These are phyloP conservation scores for Hypoxylon sp. DNA, from an alignment of 2,329 filamentous ascomycete genomes.

Conservation along the genomic window DNA sequence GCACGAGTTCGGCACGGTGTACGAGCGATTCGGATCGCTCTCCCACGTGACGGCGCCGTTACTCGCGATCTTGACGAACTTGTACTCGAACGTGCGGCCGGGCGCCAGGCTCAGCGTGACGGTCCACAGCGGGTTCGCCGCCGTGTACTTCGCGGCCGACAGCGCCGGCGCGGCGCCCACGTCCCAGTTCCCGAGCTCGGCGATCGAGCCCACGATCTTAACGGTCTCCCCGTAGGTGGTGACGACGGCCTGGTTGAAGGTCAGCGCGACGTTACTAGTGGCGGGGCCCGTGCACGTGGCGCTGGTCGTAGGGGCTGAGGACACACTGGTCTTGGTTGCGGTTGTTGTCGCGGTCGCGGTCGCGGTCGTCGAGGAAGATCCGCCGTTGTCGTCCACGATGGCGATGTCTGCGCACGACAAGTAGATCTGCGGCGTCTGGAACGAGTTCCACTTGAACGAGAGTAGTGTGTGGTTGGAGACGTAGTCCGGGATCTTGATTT, in stretches of 20 bases:
- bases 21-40: constrained; percentile 63
- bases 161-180: constrained; percentile 63
- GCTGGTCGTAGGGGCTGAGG: constrained; percentile 50
- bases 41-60: constrained; percentile 71
- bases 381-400: constrained; percentile 44
- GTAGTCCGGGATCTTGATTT: constrained; percentile 65
- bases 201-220: constrained; percentile 62
- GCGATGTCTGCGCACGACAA: constrained; percentile 61
- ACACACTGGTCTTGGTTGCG: constrained; percentile 18
- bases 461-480: constrained; percentile 65
- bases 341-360: constrained; percentile 26
- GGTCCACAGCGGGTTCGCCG: constrained; percentile 69
- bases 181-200: constrained; percentile 68
- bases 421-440: constrained; percentile 68
- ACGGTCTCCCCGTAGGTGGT: constrained; percentile 65
- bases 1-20: constrained; percentile 52
- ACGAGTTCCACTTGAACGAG: constrained; percentile 69
- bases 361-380: constrained; percentile 40
- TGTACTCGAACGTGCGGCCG: constrained; percentile 69
- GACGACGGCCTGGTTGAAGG: constrained; percentile 60
- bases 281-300: constrained; percentile 40
- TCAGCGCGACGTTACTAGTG: constrained; percentile 57
- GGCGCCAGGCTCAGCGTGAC: constrained; percentile 65
- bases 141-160: constrained; percentile 67
- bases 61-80: constrained; percentile 70